These are phyloP conservation scores for Trichoderma atroviride DNA, from an alignment of 2,329 filamentous ascomycete species.

Conservation along the genomic window DNA sequence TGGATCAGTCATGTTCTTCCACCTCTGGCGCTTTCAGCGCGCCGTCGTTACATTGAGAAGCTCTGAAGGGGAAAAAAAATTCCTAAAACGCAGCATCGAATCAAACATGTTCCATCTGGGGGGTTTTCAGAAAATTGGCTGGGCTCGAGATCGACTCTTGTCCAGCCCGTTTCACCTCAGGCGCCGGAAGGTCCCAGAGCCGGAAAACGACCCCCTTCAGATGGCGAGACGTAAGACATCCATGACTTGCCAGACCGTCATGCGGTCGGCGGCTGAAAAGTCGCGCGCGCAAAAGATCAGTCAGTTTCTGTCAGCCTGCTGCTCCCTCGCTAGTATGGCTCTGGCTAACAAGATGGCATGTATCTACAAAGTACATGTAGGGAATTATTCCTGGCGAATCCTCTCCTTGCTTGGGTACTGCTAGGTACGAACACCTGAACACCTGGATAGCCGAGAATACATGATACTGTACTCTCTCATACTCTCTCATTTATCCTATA, in stretches of 20 bases:
- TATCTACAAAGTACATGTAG: background rate
- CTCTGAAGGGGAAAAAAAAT: background rate
- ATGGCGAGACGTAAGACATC: slow-evolving; percentile 15
- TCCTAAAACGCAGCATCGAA: background rate
- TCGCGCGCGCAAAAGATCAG: slow-evolving; percentile 10
- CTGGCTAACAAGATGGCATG: background rate
- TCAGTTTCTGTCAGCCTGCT: background rate
- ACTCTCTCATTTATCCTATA: background rate
- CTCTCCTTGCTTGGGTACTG: no score
- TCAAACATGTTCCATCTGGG: background rate
- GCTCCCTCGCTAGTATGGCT: background rate
- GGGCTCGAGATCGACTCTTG: background rate
- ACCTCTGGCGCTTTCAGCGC: background rate
- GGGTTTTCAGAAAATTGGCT: background rate
- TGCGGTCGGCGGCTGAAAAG: slow-evolving; percentile 2
- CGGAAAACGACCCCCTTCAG: background rate
- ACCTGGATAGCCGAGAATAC: background rate
- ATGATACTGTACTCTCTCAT: background rate
- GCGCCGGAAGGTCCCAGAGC: background rate
- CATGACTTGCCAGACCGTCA: background rate
- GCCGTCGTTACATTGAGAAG: background rate
- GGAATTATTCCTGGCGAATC: background rate
- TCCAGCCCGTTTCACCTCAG: background rate
- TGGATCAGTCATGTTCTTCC: background rate
- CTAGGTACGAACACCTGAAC: background rate